Base-by-base conservation (phyloP, 139 green algal species). In the Picocystis salinarum region DNA sequence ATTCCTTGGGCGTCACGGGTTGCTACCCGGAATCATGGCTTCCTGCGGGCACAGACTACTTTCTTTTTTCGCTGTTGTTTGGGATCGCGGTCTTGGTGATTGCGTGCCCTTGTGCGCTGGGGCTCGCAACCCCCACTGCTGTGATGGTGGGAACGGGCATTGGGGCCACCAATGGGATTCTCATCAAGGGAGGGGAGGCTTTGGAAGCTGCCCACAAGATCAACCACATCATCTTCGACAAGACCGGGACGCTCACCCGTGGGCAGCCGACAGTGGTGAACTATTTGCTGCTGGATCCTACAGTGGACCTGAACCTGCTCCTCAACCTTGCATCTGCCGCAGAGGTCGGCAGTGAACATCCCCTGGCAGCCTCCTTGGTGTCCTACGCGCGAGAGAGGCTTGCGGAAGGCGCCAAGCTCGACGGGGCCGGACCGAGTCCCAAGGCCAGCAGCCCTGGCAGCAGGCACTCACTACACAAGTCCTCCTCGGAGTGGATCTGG, bases 121-220 rank as follows among this genome's bases (percentile, higher is more conserved):
- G 88, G 2, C 73, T 98, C 22, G 88, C 88, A 39, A 98, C 88
- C 6, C 88, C 88, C 31, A 98, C 88, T 2, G 87, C 88, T 1
- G 82, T 98, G 28, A 95, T 98, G 87, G 85, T 95, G 23, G 80
- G 70, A 28, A 93, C 85, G 10, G 80, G 72, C 6, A 64, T 95
- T 25, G 85, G 74, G 10, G 85, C 79, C 15, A 18, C 52, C 59
- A n/a, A 78, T 23, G 88, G 85, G 26, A 79, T 95, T 15, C 69
- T 98, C 6, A 94, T 96, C 61, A 96, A 96, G 56, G 84, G 82
- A 22, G 74, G 63, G 11, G 75, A 83, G 6, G 66, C 66, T 9
- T 57, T 89, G 40, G 77, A 88, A 51, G 49, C 50, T 2, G 71
- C 74, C 5, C 45, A 60, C 48, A 55, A 65, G 3, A 56, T 86